Conservation (phyloP, 148 eudicot species). For the Selenicereus undatus region DNA sequence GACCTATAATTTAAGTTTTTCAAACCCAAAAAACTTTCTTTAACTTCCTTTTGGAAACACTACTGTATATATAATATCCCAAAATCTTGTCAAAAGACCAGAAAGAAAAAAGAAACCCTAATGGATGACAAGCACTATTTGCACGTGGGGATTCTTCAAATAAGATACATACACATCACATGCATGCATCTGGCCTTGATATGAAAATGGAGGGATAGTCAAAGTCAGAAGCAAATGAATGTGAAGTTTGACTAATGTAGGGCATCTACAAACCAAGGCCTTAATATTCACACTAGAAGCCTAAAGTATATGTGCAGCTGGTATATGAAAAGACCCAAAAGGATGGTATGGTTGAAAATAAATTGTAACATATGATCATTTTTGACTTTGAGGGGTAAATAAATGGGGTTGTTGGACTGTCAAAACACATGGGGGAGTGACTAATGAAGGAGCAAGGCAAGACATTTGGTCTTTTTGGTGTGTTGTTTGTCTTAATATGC, state of each 20-base stretch:
- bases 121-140: neutral
- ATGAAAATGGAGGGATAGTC: neutral
- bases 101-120: no score
- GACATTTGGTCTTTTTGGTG: neutral
- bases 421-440: neutral
- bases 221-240: conserved; percentile 1
- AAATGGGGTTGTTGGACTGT: conserved; percentile 4
- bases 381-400: conserved; percentile 9
- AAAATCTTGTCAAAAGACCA: no score
- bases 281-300: neutral
- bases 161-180: neutral
- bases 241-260: conserved; percentile 14
- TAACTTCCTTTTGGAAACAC: no score
- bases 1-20: no score
- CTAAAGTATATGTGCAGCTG: neutral
- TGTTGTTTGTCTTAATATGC: neutral
- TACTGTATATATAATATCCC: no score
- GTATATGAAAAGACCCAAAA: neutral
- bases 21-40: no score
- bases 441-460: conserved; percentile 8
- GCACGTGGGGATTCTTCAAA: neutral
- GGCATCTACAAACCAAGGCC: neutral
- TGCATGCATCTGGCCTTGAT: neutral
- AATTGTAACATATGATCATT: neutral
- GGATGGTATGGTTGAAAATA: neutral